Evolutionary conservation across 1,284 basidiomycete genomes (phyloP).

Genomic region (Malassezia arunalokei): DNA sequence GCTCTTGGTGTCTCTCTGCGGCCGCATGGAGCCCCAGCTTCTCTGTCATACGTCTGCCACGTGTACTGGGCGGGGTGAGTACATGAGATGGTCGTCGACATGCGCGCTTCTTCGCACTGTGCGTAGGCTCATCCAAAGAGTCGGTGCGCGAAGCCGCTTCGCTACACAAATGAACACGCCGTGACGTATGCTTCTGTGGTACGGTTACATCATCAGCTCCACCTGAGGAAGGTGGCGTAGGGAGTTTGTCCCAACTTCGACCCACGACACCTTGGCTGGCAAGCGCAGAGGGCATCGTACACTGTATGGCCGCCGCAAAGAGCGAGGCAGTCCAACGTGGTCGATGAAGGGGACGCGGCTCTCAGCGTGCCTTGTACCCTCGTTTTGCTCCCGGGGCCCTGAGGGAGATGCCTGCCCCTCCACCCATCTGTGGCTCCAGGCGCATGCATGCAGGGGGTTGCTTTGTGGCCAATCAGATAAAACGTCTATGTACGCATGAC

Average conservation of each 20-base stretch:
- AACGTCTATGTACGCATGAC: not conserved
- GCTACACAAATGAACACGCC: too few relatives aligned
- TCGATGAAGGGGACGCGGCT: too few relatives aligned
- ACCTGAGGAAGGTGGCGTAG: conserved; percentile 9
- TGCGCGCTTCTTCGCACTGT: not conserved
- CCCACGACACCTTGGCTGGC: not conserved
- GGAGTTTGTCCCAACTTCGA: not conserved
- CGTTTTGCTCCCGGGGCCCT: too few relatives aligned
- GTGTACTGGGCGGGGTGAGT: conserved; percentile 13
- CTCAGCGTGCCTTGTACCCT: too few relatives aligned
- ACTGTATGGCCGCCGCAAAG: too few relatives aligned
- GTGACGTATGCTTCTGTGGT: not conserved
- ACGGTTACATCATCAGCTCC: not conserved
- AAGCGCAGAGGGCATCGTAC: too few relatives aligned
- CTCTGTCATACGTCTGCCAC: conserved; percentile 10
- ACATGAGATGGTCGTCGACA: not conserved
- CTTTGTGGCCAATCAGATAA: not conserved
- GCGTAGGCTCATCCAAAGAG: too few relatives aligned
- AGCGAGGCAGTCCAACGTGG: too few relatives aligned
- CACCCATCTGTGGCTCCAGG: not conserved
- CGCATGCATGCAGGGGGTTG: not conserved
- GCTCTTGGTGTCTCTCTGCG: not conserved
- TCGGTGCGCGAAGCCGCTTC: too few relatives aligned
- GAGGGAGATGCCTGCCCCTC: too few relatives aligned
- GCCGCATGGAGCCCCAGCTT: not conserved